These are phyloP conservation scores for Candida vartiovaarae DNA, from an alignment of 805 yeast genomes.

Conservation along the genomic window DNA sequence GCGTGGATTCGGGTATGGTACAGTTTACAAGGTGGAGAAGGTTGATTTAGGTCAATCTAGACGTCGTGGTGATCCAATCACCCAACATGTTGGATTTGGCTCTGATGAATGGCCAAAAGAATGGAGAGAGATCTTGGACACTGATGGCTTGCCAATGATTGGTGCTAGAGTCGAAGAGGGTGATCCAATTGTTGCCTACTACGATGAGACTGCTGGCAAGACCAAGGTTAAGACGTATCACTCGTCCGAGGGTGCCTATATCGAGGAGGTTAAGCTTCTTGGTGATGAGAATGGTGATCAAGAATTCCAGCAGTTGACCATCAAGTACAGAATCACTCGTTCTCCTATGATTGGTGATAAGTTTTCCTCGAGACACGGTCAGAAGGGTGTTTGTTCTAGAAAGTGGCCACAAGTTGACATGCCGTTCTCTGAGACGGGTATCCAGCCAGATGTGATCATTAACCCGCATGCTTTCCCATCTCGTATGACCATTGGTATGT, in stretches of 20 bases:
- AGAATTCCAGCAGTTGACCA: slow-evolving; percentile 79
- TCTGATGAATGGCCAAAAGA: slow-evolving; percentile 84
- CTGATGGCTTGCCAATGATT: slow-evolving; percentile 86
- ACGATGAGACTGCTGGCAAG: slow-evolving; percentile 83
- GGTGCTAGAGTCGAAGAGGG: slow-evolving; percentile 90
- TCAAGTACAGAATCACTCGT: slow-evolving; percentile 87
- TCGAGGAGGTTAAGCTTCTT: slow-evolving; percentile 88
- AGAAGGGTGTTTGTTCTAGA: slow-evolving; percentile 96
- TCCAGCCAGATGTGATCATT: slow-evolving; percentile 95
- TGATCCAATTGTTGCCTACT: slow-evolving; percentile 90
- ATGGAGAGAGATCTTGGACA: slow-evolving; percentile 85
- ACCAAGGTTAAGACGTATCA: slow-evolving; percentile 92
- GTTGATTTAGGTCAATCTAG: slow-evolving; percentile 72
- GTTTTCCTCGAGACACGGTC: slow-evolving; percentile 96
- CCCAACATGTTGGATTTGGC: slow-evolving; percentile 94
- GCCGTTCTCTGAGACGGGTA: slow-evolving; percentile 96
- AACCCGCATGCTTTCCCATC: slow-evolving; percentile 99
- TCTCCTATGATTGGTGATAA: slow-evolving; percentile 95
- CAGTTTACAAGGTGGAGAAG: slow-evolving; percentile 91
- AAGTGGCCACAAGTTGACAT: slow-evolving; percentile 96
- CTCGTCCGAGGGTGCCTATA: slow-evolving; percentile 88
- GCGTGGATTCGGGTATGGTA: slow-evolving; percentile 96
- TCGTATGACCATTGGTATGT: slow-evolving; percentile 99
- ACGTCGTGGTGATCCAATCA: slow-evolving; percentile 88
- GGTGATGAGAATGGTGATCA: slow-evolving; percentile 71